These are phyloP conservation scores for Eucalyptus globulus DNA, from an alignment of 345 rosid genomes.

Conservation along the genomic window DNA sequence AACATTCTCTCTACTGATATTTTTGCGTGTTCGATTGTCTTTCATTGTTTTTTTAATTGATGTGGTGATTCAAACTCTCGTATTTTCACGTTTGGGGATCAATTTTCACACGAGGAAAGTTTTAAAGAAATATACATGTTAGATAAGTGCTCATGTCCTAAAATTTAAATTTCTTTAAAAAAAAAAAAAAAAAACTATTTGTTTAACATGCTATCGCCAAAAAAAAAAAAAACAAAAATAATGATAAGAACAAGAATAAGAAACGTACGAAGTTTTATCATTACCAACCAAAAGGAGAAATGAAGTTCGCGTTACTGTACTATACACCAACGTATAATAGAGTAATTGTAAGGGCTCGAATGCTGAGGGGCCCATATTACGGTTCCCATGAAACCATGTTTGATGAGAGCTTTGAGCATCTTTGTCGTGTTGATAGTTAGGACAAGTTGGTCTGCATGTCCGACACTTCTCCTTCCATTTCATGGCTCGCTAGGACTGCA, in stretches of 20 bases:
- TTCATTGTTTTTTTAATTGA: neutral
- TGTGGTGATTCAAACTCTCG: neutral
- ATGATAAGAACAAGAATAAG: neutral
- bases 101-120: neutral
- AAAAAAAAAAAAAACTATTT: neutral
- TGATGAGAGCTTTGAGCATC: neutral
- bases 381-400: neutral
- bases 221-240: neutral
- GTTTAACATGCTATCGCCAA: neutral
- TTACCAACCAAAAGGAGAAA: neutral
- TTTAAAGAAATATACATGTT: neutral
- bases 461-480: neutral
- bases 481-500: neutral
- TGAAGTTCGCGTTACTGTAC: neutral
- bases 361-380: neutral
- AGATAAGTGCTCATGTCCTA: neutral
- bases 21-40: no score
- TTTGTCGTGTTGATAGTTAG: neutral
- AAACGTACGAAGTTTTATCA: neutral
- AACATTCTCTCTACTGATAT: no score
- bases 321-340: neutral
- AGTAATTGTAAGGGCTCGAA: neutral
- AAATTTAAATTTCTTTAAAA: neutral
- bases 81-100: neutral
- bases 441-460: neutral